Base-by-base conservation (phyloP, 176 grass and related monocot species). In the Hyparrhenia diplandra region DNA sequence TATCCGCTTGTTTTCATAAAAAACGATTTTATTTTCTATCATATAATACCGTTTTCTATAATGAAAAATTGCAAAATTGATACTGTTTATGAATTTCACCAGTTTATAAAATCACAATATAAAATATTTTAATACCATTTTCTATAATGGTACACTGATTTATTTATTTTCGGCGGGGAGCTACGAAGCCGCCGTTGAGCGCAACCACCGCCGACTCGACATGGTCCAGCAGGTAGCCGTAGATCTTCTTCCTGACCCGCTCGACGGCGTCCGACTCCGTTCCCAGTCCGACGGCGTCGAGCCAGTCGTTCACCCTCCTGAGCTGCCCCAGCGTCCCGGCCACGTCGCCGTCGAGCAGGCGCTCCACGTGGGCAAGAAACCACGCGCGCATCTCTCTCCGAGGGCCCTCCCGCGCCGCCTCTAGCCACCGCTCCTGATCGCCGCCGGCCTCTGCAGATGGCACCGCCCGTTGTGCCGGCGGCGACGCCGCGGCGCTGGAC, bases 261-360 rank as follows among this genome's bases (percentile, higher is more conserved):
- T 89, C 87, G 5, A 73, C 59, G 24, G 64, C 85, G 16, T 73
- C 83, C 43, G 69, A 24, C 57, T 81, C 80, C 54, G 69, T 10
- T 2, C n/a, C 70, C 1, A 4, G 2, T 6, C 43, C 25, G 7
- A 21, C 69, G 51, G 21, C 64, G 6, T 84, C 87, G 65, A 92
- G 87, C 90, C 90, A 92, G 65, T 89, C 90, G 71, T 89, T 89
- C 16, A 92, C 80, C 71, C 81, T 75, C 87, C 81, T 92, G 32
- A 92, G 84, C 87, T 92, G 90, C 64, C 87, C 87, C 31, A 89
- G 71, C 76, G 78, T 92, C 24, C 79, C 87, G 20, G 76, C 80
- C 47, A 83, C 90, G 71, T 89, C 80, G 46, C 64, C 83, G 5
- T 87, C 87, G 31, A 92, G 69, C 64, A 92, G 82, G 9, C 71